Conservation (phyloP, 176 grass and related monocot species). For the Rhynchospora pubera region DNA sequence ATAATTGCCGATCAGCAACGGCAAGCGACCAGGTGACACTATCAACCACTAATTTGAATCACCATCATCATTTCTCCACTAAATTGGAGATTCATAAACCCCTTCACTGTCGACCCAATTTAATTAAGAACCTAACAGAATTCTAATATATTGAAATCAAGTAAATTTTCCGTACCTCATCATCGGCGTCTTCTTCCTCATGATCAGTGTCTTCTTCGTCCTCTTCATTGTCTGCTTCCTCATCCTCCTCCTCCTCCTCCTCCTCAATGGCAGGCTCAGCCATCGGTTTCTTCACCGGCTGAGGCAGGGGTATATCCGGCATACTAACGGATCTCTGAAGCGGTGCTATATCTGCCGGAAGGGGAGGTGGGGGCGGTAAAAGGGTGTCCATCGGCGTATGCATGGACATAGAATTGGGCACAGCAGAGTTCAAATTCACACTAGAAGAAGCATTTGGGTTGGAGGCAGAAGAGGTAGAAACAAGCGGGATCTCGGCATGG, state of each 20-base stretch:
- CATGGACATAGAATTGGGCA: background rate
- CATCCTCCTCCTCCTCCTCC: conserved; percentile 51
- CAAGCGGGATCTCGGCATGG: conserved; percentile 47
- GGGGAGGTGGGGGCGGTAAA: conserved; percentile 45
- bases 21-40: background rate
- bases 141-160: background rate
- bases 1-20: background rate
- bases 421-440: conserved; percentile 24
- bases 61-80: background rate
- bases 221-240: conserved; percentile 32
- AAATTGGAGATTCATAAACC: background rate
- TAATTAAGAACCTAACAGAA: background rate
- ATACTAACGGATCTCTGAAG: conserved; percentile 73
- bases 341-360: conserved; percentile 15
- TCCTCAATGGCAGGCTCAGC: conserved; percentile 41
- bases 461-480: background rate
- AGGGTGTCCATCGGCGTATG: conserved; percentile 24
- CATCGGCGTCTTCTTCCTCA: conserved; percentile 12
- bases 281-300: conserved; percentile 23
- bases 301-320: conserved; percentile 61
- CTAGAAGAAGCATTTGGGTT: conserved; percentile 23
- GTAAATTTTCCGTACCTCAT: background rate
- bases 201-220: conserved; percentile 3
- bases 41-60: background rate
- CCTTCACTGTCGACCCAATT: background rate